Percentiles rank a stretch among this genome's conserved stretches.
Conservation (phyloP, 345 rosid genomes). For the Erucastrum elatum region DNA sequence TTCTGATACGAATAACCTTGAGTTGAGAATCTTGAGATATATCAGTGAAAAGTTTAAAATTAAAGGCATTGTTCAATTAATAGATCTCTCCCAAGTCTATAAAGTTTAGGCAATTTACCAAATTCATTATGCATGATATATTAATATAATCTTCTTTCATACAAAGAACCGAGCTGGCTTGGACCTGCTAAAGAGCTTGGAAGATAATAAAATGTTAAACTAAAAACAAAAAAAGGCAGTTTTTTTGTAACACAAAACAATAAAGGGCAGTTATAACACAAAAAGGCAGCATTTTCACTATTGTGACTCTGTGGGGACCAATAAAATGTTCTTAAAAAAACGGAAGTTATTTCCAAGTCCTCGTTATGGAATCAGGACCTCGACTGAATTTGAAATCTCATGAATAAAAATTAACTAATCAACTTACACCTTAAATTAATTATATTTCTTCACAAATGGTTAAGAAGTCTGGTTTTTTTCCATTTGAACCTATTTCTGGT, state of each 20-base stretch:
- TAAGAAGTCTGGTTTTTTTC: neutral
- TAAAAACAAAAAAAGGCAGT: neutral
- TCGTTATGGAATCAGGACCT: constrained; percentile 24
- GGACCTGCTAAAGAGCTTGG: neutral
- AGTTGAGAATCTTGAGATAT: neutral
- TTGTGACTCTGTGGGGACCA: neutral
- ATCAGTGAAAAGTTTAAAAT: constrained; percentile 12
- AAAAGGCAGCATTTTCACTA: neutral
- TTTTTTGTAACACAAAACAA: neutral
- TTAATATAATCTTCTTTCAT: neutral
- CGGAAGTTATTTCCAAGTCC: neutral
- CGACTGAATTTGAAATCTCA: neutral
- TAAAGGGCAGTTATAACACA: neutral
- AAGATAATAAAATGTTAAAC: neutral
- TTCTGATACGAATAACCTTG: constrained; percentile 30
- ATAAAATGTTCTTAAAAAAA: neutral
- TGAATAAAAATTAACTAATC: neutral
- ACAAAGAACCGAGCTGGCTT: neutral
- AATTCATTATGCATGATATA: constrained; percentile 6
- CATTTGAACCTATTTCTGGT: neutral
- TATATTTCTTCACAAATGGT: neutral
- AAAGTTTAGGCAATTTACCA: constrained; percentile 28
- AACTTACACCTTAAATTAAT: neutral
- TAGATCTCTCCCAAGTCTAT: constrained; percentile 25
- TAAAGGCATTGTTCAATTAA: constrained; percentile 11